These are phyloP conservation scores for Nemania abortiva DNA, from an alignment of 2,329 filamentous ascomycete genomes.

Conservation along the genomic window DNA sequence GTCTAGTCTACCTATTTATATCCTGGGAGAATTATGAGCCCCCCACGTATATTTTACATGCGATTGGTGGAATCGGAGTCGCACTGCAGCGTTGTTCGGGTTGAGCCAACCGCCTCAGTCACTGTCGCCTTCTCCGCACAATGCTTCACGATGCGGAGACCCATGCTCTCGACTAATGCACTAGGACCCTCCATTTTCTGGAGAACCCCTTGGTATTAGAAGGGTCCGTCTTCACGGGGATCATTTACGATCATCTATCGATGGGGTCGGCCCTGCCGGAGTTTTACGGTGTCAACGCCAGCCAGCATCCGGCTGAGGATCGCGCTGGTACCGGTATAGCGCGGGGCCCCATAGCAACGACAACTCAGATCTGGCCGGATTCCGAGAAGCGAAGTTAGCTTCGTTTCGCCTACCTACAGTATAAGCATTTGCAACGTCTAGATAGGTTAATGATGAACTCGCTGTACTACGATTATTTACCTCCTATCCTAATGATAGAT, in stretches of 20 bases:
- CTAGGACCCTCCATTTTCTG: background rate
- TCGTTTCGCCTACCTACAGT: background rate
- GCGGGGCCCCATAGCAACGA: constrained; percentile 1
- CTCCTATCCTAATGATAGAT: background rate
- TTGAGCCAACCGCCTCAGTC: background rate
- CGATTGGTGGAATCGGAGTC: constrained; percentile 31
- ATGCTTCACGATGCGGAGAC: background rate
- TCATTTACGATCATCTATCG: no score
- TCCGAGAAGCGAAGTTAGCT: background rate
- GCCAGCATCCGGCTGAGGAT: background rate
- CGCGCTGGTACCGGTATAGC: background rate
- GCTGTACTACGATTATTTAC: background rate
- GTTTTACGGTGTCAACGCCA: background rate
- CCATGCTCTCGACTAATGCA: background rate
- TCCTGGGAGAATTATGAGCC: background rate
- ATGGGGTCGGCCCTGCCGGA: background rate
- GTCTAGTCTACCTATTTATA: background rate
- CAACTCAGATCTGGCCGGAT: background rate
- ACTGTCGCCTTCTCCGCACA: constrained; percentile 18
- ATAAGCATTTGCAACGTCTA: background rate
- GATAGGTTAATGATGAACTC: background rate
- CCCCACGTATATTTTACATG: no score
- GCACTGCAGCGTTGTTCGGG: constrained; percentile 3
- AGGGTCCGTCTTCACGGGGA: background rate
- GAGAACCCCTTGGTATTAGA: background rate